phyloP scores from a whole-genome alignment of 192 early-diverging fungal species.

The Coemansia sp. region DNA sequence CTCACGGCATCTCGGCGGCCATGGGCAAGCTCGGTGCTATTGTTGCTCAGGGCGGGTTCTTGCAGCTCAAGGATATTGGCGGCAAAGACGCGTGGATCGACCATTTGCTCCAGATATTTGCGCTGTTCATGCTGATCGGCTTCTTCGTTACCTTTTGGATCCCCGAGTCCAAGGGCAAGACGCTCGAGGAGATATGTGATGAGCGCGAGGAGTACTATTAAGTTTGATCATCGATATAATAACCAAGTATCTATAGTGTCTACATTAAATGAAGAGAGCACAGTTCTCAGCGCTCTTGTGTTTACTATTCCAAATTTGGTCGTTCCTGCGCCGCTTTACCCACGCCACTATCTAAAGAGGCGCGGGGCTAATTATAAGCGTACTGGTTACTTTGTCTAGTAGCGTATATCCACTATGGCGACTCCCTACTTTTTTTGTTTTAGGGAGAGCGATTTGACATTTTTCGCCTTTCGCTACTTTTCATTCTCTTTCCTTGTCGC shows the following conservation, averaged over 20 bases:
- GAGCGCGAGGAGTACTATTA: conserved; percentile 29
- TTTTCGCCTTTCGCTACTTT: no score
- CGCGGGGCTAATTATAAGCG: no score
- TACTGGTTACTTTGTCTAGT: no score
- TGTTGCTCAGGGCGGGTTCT: conserved; percentile 70
- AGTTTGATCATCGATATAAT: not conserved
- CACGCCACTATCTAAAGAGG: no score
- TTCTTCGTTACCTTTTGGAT: conserved; percentile 48
- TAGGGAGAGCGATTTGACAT: no score
- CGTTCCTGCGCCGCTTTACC: no score
- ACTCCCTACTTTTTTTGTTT: no score
- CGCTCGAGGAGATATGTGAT: conserved; percentile 46
- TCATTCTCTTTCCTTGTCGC: no score
- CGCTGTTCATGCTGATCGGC: conserved; percentile 73
- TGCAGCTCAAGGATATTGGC: conserved; percentile 67
- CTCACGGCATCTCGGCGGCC: conserved; percentile 80
- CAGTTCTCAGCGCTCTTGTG: no score
- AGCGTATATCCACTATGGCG: no score
- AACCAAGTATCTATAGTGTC: not conserved
- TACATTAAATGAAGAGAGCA: no score
- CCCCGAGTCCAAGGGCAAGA: conserved; percentile 47
- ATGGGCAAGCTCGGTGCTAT: conserved; percentile 78
- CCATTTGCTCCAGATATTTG: conserved; percentile 69
- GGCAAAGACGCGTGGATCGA: conserved; percentile 61
- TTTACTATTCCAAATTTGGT: no score